Conservation (phyloP, 306 rosid genomes). For the Corylus heterophylla region DNA sequence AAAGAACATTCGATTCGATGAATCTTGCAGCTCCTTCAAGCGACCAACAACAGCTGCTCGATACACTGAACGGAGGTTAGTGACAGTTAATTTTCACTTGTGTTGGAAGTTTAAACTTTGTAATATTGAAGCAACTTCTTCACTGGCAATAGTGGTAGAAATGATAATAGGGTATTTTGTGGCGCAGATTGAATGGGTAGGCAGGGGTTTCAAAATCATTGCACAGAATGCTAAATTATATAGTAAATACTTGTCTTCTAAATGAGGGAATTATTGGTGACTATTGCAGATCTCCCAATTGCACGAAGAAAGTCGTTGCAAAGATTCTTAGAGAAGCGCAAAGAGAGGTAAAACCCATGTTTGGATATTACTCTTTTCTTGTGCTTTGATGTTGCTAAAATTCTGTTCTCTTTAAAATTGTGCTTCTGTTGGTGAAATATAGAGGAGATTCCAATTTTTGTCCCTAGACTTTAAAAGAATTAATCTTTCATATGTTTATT, state of each 20-base stretch:
- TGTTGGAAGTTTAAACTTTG: too few species aligned
- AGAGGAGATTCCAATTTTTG: too few species aligned
- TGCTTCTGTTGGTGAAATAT: too few species aligned
- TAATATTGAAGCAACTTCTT: too few species aligned
- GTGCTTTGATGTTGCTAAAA: too few species aligned
- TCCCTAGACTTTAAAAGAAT: too few species aligned
- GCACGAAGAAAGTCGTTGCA: conserved; percentile 45
- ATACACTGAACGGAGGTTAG: conserved; percentile 28
- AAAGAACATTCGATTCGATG: conserved; percentile 13
- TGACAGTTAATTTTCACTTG: background rate
- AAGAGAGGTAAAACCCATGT: conserved; percentile 43
- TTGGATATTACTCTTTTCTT: too few species aligned
- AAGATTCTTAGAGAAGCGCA: conserved; percentile 58
- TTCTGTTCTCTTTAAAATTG: too few species aligned
- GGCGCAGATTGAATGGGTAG: background rate
- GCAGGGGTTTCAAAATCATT: background rate
- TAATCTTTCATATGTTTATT: too few species aligned
- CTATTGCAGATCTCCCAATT: conserved; percentile 47
- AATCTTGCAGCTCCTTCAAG: conserved; percentile 15
- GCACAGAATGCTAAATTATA: background rate
- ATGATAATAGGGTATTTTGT: background rate
- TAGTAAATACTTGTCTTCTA: background rate
- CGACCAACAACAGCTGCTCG: conserved; percentile 22
- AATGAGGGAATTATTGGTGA: background rate
- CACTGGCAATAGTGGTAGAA: background rate